phyloP scores from a whole-genome alignment of 106 monocot genomes.

The Allium fistulosum region DNA sequence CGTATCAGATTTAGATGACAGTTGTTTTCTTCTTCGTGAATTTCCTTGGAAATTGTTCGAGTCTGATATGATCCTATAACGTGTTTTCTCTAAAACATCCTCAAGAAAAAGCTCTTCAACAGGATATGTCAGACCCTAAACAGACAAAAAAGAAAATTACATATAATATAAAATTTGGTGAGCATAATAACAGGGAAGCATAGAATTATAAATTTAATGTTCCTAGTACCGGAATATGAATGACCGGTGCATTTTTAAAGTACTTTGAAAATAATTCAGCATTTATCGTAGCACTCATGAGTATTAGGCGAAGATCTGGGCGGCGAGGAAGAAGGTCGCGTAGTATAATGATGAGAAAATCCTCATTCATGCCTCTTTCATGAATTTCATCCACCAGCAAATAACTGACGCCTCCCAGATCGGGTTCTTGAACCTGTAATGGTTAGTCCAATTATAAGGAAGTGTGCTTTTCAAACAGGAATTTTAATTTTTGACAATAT shows the following conservation, averaged over 20 bases:
- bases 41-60: constrained; percentile 60
- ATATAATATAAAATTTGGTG: not conserved
- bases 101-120: constrained; percentile 83
- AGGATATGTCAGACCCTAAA: constrained; percentile 89
- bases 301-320: constrained; percentile 78
- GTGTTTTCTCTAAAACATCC: constrained; percentile 78
- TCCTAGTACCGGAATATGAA: constrained; percentile 82
- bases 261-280: constrained; percentile 88
- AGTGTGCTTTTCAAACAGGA: no score
- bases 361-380: constrained; percentile 99
- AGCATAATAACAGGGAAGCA: not conserved
- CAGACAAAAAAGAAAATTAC: constrained; percentile 12
- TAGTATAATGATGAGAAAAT: constrained; percentile 92
- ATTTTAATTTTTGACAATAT: not conserved
- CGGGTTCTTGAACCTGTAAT: constrained; percentile 86
- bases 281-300: constrained; percentile 99
- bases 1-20: constrained; percentile 55
- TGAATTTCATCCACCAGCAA: constrained; percentile 97
- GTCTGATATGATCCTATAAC: constrained; percentile 67
- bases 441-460: not conserved
- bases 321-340: constrained; percentile 86
- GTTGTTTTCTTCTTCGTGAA: constrained; percentile 54
- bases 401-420: constrained; percentile 74
- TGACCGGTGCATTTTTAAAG: constrained; percentile 78
- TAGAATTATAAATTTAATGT: not conserved